Evolutionary conservation across 2,329 filamentous ascomycete genomes (phyloP).

Genomic region (Tympanopsis confertula): DNA sequence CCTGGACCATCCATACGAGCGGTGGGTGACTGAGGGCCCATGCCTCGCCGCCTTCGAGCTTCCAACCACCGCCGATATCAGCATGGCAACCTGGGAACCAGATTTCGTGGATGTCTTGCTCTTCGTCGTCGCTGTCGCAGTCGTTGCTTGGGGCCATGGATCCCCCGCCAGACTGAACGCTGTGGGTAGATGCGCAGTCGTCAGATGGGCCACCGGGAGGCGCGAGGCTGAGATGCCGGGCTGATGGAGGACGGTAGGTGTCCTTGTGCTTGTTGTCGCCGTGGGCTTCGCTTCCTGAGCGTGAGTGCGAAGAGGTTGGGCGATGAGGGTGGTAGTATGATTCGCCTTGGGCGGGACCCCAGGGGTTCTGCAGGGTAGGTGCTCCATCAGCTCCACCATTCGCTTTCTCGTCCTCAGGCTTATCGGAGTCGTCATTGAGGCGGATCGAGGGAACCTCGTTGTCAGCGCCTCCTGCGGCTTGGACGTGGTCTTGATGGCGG

Average conservation of each 20-base stretch:
- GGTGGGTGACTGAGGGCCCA: slow-evolving; percentile 53
- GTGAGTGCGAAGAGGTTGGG: neutral
- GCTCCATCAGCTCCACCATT: neutral
- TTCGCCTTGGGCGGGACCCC: too few relatives aligned
- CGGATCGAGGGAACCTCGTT: neutral
- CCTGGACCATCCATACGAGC: slow-evolving; percentile 60
- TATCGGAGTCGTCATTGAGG: neutral
- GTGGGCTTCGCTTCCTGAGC: too few relatives aligned
- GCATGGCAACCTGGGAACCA: slow-evolving; percentile 71
- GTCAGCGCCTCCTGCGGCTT: too few relatives aligned
- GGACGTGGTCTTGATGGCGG: neutral
- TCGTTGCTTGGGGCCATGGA: slow-evolving; percentile 17
- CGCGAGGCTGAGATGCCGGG: too few relatives aligned
- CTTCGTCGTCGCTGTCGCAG: slow-evolving; percentile 30
- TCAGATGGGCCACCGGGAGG: neutral
- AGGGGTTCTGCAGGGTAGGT: neutral
- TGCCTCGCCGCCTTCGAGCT: slow-evolving; percentile 39
- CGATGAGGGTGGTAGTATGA: neutral
- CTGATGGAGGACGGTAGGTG: too few relatives aligned
- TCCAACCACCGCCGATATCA: slow-evolving; percentile 71
- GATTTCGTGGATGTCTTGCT: slow-evolving; percentile 68
- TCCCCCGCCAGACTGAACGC: slow-evolving; percentile 14
- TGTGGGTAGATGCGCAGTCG: slow-evolving; percentile 8
- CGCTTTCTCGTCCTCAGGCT: too few relatives aligned
- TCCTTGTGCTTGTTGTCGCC: too few relatives aligned